Evolutionary conservation across 345 rosid genomes (phyloP), one percentile per base, ranked within the genome.

Genomic region (Mercurialis annua): DNA sequence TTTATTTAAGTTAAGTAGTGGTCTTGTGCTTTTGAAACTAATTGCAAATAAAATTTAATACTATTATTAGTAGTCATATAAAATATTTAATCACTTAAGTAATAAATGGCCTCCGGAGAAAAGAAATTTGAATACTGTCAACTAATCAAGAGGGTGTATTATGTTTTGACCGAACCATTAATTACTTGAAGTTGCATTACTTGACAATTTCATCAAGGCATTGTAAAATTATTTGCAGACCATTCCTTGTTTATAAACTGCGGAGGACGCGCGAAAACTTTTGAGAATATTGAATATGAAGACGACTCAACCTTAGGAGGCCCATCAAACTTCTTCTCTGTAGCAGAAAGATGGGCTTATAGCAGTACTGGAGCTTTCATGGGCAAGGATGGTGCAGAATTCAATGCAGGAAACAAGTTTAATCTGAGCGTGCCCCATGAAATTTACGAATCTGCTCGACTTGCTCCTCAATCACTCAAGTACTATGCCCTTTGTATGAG

Each of bases 401-500:
- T 64, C 66, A 16, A 27, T 17, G 80, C 83, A 10, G 16, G 24
- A 30, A 81, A 80, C 71, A 50, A 14, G 33, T 81, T 77, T 26
- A 68, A 68, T 60, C 53, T 81, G 64, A 78, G 76, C 24, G 71
- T 82, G 27, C 73, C 51, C 18, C 71, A 65, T 68, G 73, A 17
- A 1, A 73, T 79, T 6, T 91, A 91, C 77, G 44, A 40, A 56
- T 78, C 84, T 50, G 96, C 95, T 7, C 90, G 97, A 52, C 79
- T 89, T 42, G 71, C 97, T 24, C 88, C 97, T 43, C 72, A 66
- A 3, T 91, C 97, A 7, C 86, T 94, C 68, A 94, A 71, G 78
- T 91, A 91, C 82, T 94, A 86, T 71, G 97, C 84, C 67, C 77
- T 86, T 12, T 94, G 96, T 51, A 57, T 94, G 95, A 66, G 24